A percentile compares a stretch with the other conserved stretches of the same genome.
These are phyloP conservation scores for Geotrichum restrictum DNA, from an alignment of 1,139 yeast species.

Conservation along the genomic window DNA sequence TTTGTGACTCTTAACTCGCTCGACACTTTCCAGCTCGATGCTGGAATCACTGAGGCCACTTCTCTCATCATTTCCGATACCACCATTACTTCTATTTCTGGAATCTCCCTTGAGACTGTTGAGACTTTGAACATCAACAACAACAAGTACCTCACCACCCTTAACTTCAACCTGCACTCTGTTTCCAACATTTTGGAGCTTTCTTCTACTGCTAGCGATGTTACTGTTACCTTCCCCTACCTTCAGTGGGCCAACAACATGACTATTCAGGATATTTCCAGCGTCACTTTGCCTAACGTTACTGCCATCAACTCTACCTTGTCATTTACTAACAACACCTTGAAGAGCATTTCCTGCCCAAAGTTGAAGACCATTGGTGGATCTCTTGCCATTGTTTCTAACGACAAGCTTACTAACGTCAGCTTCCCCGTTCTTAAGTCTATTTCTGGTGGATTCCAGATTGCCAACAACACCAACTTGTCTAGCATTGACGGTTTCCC, in stretches of 20 bases:
- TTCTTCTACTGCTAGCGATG: slow-evolving; percentile 77
- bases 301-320: slow-evolving; percentile 72
- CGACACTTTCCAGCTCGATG: slow-evolving; percentile 59
- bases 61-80: slow-evolving; percentile 81
- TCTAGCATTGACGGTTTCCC: slow-evolving; percentile 68
- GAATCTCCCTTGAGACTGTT: slow-evolving; percentile 72
- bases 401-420: slow-evolving; percentile 64
- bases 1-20: slow-evolving; percentile 86
- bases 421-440: slow-evolving; percentile 66
- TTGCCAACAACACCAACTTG: slow-evolving; percentile 77
- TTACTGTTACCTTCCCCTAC: slow-evolving; percentile 67
- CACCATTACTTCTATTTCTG: slow-evolving; percentile 68
- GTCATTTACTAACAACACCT: slow-evolving; percentile 68
- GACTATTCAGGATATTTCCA: slow-evolving; percentile 71
- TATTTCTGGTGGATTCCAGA: slow-evolving; percentile 74
- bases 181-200: slow-evolving; percentile 73
- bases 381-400: slow-evolving; percentile 70
- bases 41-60: slow-evolving; percentile 72
- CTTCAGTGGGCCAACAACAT: slow-evolving; percentile 82
- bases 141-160: slow-evolving; percentile 68
- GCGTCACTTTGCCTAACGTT: slow-evolving; percentile 67
- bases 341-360: slow-evolving; percentile 56
- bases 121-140: slow-evolving; percentile 83
- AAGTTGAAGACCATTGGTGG: slow-evolving; percentile 66
- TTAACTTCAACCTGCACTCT: slow-evolving; percentile 65